Evolutionary conservation across 1,284 basidiomycete species (phyloP).

Genomic region (Leccinum fuscescens): DNA sequence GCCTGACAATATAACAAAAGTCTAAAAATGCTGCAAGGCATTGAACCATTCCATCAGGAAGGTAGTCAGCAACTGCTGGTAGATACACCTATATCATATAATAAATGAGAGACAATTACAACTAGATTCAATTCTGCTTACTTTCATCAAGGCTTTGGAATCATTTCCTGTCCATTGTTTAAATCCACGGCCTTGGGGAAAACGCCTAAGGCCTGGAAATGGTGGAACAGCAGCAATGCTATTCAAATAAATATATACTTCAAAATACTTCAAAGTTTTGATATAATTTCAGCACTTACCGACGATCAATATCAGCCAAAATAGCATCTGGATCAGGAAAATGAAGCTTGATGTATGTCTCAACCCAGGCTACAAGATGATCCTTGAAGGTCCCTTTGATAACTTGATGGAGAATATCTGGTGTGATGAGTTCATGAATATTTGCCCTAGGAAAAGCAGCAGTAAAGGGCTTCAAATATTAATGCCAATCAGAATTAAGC

Average conservation of each 20-base stretch:
- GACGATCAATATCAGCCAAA: background rate
- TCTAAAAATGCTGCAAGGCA: background rate
- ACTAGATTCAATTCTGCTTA: background rate
- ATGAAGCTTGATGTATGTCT: background rate
- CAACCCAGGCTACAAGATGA: too few relatives aligned
- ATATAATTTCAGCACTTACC: background rate
- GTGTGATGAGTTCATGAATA: too few relatives aligned
- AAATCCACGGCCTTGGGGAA: too few relatives aligned
- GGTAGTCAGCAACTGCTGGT: background rate
- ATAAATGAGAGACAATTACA: background rate
- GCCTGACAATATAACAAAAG: slow-evolving; percentile 4
- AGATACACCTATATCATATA: background rate
- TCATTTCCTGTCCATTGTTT: background rate
- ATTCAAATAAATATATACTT: background rate
- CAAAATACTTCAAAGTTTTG: background rate
- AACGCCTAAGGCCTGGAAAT: background rate
- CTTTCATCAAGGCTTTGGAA: background rate
- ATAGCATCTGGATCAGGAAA: background rate
- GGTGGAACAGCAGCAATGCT: background rate
- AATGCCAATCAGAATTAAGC: background rate
- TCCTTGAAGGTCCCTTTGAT: too few relatives aligned
- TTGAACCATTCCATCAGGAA: slow-evolving; percentile 1
- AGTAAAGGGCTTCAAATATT: background rate
- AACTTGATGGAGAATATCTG: too few relatives aligned
- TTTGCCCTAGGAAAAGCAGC: too few relatives aligned